Percentiles rank a stretch among this genome's conserved stretches.
These are phyloP conservation scores for Asterochloris sp. DNA, from an alignment of 139 green algal genomes.

Conservation along the genomic window DNA sequence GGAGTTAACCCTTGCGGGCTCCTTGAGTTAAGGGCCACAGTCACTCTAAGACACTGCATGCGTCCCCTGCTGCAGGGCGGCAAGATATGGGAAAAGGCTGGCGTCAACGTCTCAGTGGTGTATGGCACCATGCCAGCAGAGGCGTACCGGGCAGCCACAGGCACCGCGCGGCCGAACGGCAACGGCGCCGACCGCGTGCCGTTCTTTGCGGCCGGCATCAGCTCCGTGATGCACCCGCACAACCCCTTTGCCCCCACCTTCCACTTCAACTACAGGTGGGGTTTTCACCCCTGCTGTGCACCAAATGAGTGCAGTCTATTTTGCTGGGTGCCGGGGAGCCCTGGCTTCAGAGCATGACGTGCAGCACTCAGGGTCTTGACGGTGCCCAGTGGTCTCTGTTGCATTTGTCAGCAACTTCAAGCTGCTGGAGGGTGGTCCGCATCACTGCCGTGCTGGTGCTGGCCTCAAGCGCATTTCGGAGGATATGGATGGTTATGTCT, in stretches of 20 bases:
- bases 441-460: not conserved
- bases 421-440: not conserved
- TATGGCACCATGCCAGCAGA: slow-evolving; percentile 97
- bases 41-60: too few species aligned
- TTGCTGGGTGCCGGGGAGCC: not conserved
- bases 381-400: too few species aligned
- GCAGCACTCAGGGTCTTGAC: not conserved
- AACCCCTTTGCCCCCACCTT: slow-evolving; percentile 97
- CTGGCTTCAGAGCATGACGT: not conserved
- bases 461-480: not conserved
- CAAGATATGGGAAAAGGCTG: slow-evolving; percentile 95
- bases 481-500: not conserved
- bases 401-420: too few species aligned
- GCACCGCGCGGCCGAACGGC: not conserved
- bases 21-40: too few species aligned
- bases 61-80: slow-evolving; percentile 35
- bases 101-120: slow-evolving; percentile 94
- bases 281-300: not conserved
- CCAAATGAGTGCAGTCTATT: not conserved
- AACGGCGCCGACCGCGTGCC: slow-evolving; percentile 69
- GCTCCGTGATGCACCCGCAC: slow-evolving; percentile 94
- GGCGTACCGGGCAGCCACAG: slow-evolving; percentile 88
- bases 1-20: too few species aligned
- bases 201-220: slow-evolving; percentile 98
- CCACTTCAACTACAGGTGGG: slow-evolving; percentile 99